Percentiles rank a stretch among this genome's conserved stretches.
Evolutionary conservation across 1,284 basidiomycete genomes (phyloP).

Genomic region (Papiliotrema nemorosa): DNA sequence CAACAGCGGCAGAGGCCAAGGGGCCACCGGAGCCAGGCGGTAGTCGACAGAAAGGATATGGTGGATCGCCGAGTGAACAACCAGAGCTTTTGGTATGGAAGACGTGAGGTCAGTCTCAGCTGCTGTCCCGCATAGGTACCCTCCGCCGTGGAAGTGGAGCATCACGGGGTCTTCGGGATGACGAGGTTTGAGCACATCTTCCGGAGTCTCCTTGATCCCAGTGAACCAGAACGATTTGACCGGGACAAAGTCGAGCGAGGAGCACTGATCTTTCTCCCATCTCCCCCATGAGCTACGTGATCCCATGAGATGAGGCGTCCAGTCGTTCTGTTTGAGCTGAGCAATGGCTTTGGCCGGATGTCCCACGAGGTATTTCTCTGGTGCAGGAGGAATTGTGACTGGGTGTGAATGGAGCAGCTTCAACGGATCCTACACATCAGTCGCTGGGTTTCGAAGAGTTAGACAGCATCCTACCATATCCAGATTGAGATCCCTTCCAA

Average conservation of each 20-base stretch:
- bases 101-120: slow-evolving; percentile 40
- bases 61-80: slow-evolving; percentile 36
- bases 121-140: slow-evolving; percentile 41
- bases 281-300: slow-evolving; percentile 19
- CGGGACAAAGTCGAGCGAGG: slow-evolving; percentile 26
- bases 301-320: slow-evolving; percentile 31
- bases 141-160: slow-evolving; percentile 43
- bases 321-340: slow-evolving; percentile 22
- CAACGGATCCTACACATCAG: slow-evolving; percentile 22
- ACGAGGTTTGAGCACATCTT: slow-evolving; percentile 6
- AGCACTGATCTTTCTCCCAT: slow-evolving; percentile 22
- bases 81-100: slow-evolving; percentile 33
- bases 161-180: slow-evolving; percentile 33
- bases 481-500: slow-evolving; percentile 31
- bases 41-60: slow-evolving; percentile 44
- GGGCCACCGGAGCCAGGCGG: slow-evolving; percentile 31
- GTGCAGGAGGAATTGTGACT: slow-evolving; percentile 32
- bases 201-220: slow-evolving; percentile 25
- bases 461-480: slow-evolving; percentile 22
- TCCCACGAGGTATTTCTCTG: slow-evolving; percentile 27
- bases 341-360: slow-evolving; percentile 27
- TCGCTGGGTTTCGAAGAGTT: no score
- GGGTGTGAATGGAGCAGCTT: slow-evolving; percentile 34
- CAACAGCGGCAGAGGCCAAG: slow-evolving; percentile 63
- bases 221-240: slow-evolving; percentile 43